Evolutionary conservation across 2,329 filamentous ascomycete genomes (phyloP).

Genomic region (Neonectria coccinea): DNA sequence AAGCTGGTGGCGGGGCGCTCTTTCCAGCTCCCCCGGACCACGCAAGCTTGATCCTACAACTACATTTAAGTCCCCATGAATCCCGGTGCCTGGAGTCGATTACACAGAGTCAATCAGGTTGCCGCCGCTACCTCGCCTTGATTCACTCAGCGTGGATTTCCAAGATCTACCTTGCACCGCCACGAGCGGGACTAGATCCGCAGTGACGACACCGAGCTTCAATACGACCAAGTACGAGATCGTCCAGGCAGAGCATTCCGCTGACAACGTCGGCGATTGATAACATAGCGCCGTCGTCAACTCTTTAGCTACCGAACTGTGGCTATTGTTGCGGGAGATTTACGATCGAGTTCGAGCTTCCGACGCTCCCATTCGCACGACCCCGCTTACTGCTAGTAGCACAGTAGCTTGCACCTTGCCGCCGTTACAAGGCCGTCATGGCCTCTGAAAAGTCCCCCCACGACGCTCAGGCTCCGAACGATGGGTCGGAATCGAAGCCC

Average conservation of each 20-base stretch:
- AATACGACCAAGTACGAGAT: constrained; percentile 18
- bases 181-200: constrained; percentile 36
- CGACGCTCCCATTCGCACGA: constrained; percentile 30
- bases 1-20: constrained; percentile 37
- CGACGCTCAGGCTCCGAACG: constrained; percentile 18
- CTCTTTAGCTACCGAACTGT: background rate
- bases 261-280: constrained; percentile 4
- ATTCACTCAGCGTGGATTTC: background rate
- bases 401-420: constrained; percentile 26
- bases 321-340: background rate
- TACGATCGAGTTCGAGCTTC: constrained; percentile 23
- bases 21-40: constrained; percentile 21
- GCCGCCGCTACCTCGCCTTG: background rate
- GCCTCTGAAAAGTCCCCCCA: constrained; percentile 23
- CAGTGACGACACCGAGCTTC: constrained; percentile 44
- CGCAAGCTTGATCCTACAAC: constrained; percentile 28
- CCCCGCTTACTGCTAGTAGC: constrained; percentile 25
- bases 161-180: constrained; percentile 34
- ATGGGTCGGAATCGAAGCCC: constrained; percentile 11
- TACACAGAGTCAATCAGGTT: background rate
- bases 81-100: constrained; percentile 12
- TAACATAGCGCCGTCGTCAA: background rate
- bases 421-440: constrained; percentile 24
- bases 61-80: constrained; percentile 16
- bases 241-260: constrained; percentile 6